These are phyloP conservation scores for Rhizopogon parksii DNA, from an alignment of 1,284 basidiomycete species.

Conservation along the genomic window DNA sequence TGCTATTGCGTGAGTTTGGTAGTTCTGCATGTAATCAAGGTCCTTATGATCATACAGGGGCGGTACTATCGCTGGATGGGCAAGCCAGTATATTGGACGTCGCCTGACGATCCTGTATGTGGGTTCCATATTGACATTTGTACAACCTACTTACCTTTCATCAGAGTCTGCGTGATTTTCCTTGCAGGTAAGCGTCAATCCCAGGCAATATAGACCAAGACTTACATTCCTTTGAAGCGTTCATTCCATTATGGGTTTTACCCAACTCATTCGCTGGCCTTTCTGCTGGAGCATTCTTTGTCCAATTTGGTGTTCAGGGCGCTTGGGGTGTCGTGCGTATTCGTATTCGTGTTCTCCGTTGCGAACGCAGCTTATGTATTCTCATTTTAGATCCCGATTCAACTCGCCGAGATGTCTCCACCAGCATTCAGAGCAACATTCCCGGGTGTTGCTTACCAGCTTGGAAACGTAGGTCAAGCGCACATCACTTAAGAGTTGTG, in stretches of 20 bases:
- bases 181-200: slow-evolving; percentile 32
- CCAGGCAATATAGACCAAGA: neutral
- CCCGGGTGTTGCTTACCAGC: slow-evolving; percentile 86
- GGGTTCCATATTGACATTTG: slow-evolving; percentile 14
- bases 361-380: neutral
- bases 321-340: slow-evolving; percentile 71
- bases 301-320: slow-evolving; percentile 82
- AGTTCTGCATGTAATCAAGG: neutral
- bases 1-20: slow-evolving; percentile 53
- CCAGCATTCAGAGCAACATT: slow-evolving; percentile 92
- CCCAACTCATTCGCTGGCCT: slow-evolving; percentile 62
- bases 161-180: slow-evolving; percentile 48
- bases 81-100: slow-evolving; percentile 83
- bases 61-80: slow-evolving; percentile 70
- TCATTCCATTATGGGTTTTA: slow-evolving; percentile 84
- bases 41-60: slow-evolving; percentile 40
- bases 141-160: slow-evolving; percentile 7
- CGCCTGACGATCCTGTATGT: slow-evolving; percentile 77
- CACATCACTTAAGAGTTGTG: neutral
- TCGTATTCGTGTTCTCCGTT: neutral
- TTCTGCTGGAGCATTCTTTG: slow-evolving; percentile 75
- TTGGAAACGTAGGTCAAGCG: slow-evolving; percentile 52
- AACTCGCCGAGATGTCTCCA: slow-evolving; percentile 86
- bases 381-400: slow-evolving; percentile 65
- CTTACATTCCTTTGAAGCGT: slow-evolving; percentile 28